A percentile compares a stretch with the other conserved stretches of the same genome.
Evolutionary conservation across 78 protist genomes (phyloP).

Genomic region (Planoprotostelium fungivorum): DNA sequence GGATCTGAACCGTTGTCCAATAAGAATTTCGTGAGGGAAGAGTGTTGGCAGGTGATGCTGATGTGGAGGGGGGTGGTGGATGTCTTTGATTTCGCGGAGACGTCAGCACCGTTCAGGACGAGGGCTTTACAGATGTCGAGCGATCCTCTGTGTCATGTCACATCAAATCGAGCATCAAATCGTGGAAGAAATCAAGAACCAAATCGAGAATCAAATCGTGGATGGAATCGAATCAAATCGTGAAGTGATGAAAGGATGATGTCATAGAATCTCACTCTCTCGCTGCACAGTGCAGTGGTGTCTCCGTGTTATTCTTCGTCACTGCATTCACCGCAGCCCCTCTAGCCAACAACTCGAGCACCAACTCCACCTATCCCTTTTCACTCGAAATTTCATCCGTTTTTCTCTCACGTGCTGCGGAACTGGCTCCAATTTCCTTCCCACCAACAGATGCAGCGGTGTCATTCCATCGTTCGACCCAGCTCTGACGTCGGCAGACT

Average conservation of each 20-base stretch:
- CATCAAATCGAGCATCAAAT: not conserved
- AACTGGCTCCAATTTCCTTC: not conserved
- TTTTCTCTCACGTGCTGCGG: not conserved
- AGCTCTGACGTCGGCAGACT: not conserved
- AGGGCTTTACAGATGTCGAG: not conserved
- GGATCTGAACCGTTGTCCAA: not conserved
- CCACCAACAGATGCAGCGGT: not conserved
- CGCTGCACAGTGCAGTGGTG: not conserved
- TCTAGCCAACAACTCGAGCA: not conserved
- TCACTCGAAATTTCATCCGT: not conserved
- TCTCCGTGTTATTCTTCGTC: not conserved
- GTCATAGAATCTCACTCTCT: not conserved
- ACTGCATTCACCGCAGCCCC: not conserved
- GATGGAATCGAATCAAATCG: not conserved
- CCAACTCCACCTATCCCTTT: not conserved
- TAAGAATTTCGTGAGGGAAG: not conserved
- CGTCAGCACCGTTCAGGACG: not conserved
- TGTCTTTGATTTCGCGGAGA: not conserved
- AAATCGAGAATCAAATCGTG: not conserved
- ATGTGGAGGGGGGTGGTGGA: not conserved
- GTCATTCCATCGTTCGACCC: not conserved
- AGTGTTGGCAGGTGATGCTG: not conserved
- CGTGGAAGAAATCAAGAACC: not conserved
- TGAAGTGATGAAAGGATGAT: not conserved
- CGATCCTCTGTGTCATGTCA: not conserved